These are phyloP conservation scores for Galerina marginata DNA, from an alignment of 768 basidiomycete genomes.

Conservation along the genomic window DNA sequence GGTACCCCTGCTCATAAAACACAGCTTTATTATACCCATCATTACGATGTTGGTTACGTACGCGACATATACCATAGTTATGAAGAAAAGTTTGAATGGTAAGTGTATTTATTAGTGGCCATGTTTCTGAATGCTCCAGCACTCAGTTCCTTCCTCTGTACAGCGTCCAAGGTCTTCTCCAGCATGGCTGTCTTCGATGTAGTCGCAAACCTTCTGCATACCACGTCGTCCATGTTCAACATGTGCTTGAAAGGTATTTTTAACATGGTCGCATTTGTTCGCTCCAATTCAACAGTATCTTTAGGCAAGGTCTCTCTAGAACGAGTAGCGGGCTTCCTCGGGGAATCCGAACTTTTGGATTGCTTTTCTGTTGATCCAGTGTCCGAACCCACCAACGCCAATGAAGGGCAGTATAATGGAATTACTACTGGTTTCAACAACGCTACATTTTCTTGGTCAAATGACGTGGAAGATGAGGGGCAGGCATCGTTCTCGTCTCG, in stretches of 20 bases:
- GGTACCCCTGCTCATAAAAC: not conserved
- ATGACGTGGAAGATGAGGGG: slow-evolving; percentile 30
- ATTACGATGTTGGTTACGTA: slow-evolving; percentile 72
- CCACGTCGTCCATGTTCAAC: slow-evolving; percentile 21
- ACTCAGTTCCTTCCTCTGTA: not conserved
- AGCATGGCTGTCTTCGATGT: slow-evolving; percentile 69
- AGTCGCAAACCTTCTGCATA: slow-evolving; percentile 18
- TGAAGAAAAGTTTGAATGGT: slow-evolving; percentile 32
- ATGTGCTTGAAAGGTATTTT: slow-evolving; percentile 34
- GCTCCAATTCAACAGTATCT: slow-evolving; percentile 9
- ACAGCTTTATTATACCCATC: slow-evolving; percentile 66
- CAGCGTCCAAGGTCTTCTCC: slow-evolving; percentile 60
- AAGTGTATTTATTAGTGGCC: not conserved
- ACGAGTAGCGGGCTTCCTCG: slow-evolving; percentile 50
- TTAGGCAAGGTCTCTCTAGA: slow-evolving; percentile 65
- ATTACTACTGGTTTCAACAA: slow-evolving; percentile 57
- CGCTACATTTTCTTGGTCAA: slow-evolving; percentile 62
- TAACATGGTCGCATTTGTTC: too few species aligned
- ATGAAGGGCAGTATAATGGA: slow-evolving; percentile 14
- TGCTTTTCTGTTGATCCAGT: slow-evolving; percentile 8
- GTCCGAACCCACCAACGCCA: not conserved
- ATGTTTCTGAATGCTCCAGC: too few species aligned
- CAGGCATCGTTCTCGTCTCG: slow-evolving; percentile 47
- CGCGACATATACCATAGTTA: slow-evolving; percentile 54
- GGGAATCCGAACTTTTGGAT: slow-evolving; percentile 57